Base-by-base conservation (phyloP, 2,329 filamentous ascomycete genomes). In the Oidium heveae region DNA sequence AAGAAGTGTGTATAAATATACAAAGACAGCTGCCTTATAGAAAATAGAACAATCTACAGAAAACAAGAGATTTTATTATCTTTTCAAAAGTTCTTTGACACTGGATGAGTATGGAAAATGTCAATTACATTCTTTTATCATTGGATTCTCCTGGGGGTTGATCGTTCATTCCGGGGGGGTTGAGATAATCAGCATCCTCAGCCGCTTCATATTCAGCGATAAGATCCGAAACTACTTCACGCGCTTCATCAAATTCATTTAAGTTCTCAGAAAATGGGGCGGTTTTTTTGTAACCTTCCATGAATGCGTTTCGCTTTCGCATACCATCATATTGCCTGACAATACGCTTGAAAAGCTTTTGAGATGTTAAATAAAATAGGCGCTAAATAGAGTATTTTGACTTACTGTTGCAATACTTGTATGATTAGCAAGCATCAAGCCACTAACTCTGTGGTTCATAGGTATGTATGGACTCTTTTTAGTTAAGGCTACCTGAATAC, bases 401-500 rank as follows among this genome's bases (percentile, higher is more conserved):
- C 75, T 62, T 71, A 82, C 79, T 24, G 91, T 95, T 50, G 89
- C 86, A 61, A 98, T 94, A 59, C 88, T 94, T 0, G 91, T 98
- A 66, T 98, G 91, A 66, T 98, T 98, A 13, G 91, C 91, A 57
- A 98, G 72, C 91, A 98, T 98, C 56, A 98, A 75, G 1, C 91
- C 91, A 59, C 86, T 94, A 54, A 98, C 91, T 52, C 91, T 82
- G 65, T 95, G 87, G 60, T 85, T 86, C 71, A 93, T 93, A 55
- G 86, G 84, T 44, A 95, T 83, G 65, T 98, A 96, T 1, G 93
- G 93, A 44, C 88, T 95, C 64, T 93, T 86, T 71, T 94, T 94
- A 1, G 91, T 95, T 58, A 98, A 70, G 2, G 91, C 93, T 13
- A 98, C 91, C 68, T 98, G 91, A 59, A 98, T 98, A 64, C 86